phyloP scores from a whole-genome alignment of 306 rosid genomes.

The Lagenaria siceraria region DNA sequence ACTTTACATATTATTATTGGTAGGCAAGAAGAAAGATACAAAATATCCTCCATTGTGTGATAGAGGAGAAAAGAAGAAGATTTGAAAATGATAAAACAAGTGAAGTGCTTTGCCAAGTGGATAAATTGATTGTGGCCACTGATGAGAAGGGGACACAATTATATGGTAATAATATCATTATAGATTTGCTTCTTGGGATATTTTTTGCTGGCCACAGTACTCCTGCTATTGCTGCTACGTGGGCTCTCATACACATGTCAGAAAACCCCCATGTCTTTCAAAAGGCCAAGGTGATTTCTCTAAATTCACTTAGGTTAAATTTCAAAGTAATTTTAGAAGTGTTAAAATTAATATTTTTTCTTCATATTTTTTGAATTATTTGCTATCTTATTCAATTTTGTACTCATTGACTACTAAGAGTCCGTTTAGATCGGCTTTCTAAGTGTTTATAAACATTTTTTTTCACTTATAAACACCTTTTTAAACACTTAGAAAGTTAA shows the following conservation, averaged over 20 bases:
- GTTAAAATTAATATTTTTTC: no score
- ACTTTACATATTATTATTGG: no score
- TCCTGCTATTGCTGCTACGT: not conserved
- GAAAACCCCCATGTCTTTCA: not conserved
- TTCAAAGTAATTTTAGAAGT: no score
- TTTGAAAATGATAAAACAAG: not conserved
- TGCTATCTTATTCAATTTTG: no score
- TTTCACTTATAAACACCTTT: no score
- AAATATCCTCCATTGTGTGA: not conserved
- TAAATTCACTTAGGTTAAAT: no score
- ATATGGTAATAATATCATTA: constrained; percentile 2
- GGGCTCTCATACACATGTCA: not conserved
- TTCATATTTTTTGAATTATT: no score
- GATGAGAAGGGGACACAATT: constrained; percentile 10
- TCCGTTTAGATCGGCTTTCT: no score
- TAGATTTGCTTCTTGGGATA: not conserved
- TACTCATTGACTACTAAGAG: no score
- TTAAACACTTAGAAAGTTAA: no score
- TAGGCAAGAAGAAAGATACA: not conserved
- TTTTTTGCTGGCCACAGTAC: constrained; percentile 9
- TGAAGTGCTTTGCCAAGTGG: constrained; percentile 8
- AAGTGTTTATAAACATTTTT: no score
- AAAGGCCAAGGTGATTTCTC: not conserved
- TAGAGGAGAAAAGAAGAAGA: not conserved
- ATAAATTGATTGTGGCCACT: not conserved